Percentiles rank a stretch among this genome's conserved stretches.
These are phyloP conservation scores for Syzygium grande DNA, from an alignment of 345 rosid species.

Conservation along the genomic window DNA sequence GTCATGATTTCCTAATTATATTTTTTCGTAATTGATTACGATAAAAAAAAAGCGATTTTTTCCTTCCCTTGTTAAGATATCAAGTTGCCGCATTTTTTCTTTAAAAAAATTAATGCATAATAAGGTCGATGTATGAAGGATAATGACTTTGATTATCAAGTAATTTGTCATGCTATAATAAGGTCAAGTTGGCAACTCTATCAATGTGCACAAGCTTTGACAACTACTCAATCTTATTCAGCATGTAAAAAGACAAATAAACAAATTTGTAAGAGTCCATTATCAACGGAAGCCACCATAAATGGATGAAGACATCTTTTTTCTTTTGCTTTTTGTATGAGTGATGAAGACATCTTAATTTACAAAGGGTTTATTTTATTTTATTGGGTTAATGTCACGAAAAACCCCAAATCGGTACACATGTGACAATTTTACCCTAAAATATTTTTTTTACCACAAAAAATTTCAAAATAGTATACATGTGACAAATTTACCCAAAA, in stretches of 20 bases:
- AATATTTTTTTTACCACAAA: too few species aligned
- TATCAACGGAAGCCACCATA: not conserved
- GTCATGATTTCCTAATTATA: not conserved
- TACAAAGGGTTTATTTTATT: not conserved
- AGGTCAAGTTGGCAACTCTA: not conserved
- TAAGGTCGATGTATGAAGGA: not conserved
- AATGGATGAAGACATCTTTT: not conserved
- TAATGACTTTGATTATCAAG: not conserved
- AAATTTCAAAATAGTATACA: too few species aligned
- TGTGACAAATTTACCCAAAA: too few species aligned
- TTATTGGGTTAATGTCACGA: too few species aligned
- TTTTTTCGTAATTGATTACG: not conserved
- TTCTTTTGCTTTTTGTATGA: not conserved
- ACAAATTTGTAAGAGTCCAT: not conserved
- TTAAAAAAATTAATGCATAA: not conserved
- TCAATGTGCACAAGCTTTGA: not conserved
- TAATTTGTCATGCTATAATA: not conserved
- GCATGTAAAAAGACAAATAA: not conserved
- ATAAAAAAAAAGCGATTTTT: not conserved
- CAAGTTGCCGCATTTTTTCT: not conserved
- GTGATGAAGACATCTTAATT: not conserved
- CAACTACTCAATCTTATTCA: not conserved
- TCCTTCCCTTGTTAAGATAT: not conserved
- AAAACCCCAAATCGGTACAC: too few species aligned
- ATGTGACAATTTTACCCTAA: too few species aligned